phyloP scores from a whole-genome alignment of 768 basidiomycete genomes.

The Lactarius vividus region DNA sequence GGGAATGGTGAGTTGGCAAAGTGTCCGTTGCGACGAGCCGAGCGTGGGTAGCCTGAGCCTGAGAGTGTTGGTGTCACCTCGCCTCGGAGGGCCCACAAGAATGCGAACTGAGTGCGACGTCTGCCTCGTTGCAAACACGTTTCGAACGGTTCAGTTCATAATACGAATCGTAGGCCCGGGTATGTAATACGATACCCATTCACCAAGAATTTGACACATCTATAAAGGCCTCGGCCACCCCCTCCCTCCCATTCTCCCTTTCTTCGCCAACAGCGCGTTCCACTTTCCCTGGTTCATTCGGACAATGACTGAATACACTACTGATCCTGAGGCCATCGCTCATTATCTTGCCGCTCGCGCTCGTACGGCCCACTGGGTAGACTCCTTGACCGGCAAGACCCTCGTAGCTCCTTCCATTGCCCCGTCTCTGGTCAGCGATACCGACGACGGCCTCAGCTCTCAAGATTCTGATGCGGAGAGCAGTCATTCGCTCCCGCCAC shows the following conservation, averaged over 20 bases:
- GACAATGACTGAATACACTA: slow-evolving; percentile 63
- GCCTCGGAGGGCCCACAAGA: no score
- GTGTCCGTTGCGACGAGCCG: slow-evolving; percentile 1
- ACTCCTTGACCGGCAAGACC: slow-evolving; percentile 36
- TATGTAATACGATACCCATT: not conserved
- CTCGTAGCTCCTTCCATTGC: slow-evolving; percentile 48
- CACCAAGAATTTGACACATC: not conserved
- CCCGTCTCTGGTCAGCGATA: slow-evolving; percentile 31
- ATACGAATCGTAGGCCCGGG: not conserved
- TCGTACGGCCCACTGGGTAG: slow-evolving; percentile 66
- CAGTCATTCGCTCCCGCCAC: slow-evolving; percentile 55
- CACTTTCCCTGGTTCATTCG: slow-evolving; percentile 5
- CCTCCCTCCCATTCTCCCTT: slow-evolving; percentile 23
- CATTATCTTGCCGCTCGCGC: slow-evolving; percentile 58
- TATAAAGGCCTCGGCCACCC: slow-evolving; percentile 25
- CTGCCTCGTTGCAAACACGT: slow-evolving; percentile 25
- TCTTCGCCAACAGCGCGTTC: slow-evolving; percentile 21
- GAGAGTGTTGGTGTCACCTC: not conserved
- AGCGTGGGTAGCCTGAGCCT: not conserved
- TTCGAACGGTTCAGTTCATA: slow-evolving; percentile 10
- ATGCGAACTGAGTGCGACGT: not conserved
- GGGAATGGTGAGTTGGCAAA: not conserved
- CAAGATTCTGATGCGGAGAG: slow-evolving; percentile 44
- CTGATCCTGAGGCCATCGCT: slow-evolving; percentile 55
- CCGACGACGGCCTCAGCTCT: slow-evolving; percentile 36